phyloP scores from a whole-genome alignment of 1,284 basidiomycete species.

The Puccinia hordei region DNA sequence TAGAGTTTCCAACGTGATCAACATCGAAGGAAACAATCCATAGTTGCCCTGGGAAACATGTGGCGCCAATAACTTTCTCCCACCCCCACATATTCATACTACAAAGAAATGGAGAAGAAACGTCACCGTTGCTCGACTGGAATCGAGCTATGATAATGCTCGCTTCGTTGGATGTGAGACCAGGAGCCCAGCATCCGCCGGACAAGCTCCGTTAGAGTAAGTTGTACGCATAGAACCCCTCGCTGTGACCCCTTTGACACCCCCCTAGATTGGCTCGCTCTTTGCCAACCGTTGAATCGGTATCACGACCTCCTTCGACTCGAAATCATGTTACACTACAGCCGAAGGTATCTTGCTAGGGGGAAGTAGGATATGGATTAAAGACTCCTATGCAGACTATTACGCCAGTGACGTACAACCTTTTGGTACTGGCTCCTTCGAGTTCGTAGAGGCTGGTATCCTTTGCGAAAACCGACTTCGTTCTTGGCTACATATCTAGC shows the following conservation, averaged over 20 bases:
- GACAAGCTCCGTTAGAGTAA: not conserved
- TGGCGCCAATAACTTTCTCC: no score
- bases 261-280: no score
- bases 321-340: not conserved
- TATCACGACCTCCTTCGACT: not conserved
- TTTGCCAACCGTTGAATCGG: conserved; percentile 2
- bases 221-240: not conserved
- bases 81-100: no score
- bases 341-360: not conserved
- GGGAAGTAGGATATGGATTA: not conserved
- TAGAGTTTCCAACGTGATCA: no score
- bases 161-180: not conserved
- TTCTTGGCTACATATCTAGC: no score
- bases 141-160: not conserved
- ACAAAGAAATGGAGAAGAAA: no score
- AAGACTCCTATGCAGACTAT: not conserved
- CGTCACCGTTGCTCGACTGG: not conserved
- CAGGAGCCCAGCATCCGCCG: not conserved
- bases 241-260: not conserved
- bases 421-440: no score
- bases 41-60: no score
- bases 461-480: not conserved
- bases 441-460: no score
- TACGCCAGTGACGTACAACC: no score
- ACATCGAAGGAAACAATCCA: no score